These are phyloP conservation scores for Candida namnaoensis DNA, from an alignment of 805 yeast genomes.

Conservation along the genomic window DNA sequence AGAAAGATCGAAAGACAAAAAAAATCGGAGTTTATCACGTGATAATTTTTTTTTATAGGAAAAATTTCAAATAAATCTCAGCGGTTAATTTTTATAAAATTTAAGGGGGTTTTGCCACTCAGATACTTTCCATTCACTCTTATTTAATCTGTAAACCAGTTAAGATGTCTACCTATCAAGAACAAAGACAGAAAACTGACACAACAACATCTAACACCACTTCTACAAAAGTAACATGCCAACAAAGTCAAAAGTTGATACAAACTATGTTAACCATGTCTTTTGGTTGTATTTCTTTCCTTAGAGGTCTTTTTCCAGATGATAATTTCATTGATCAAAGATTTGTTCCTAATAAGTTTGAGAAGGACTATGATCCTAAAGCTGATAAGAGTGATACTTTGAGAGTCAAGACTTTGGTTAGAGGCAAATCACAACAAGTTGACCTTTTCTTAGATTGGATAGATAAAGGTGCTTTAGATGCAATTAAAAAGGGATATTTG, in stretches of 20 bases:
- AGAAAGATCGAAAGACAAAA: too few species aligned
- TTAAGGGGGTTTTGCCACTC: too few species aligned
- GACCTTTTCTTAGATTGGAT: slow-evolving; percentile 47
- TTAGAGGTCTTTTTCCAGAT: slow-evolving; percentile 51
- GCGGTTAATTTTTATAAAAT: too few species aligned
- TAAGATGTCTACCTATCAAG: too few species aligned
- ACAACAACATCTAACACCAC: neutral
- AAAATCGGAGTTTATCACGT: too few species aligned
- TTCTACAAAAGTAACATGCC: slow-evolving; percentile 20
- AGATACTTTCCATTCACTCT: too few species aligned
- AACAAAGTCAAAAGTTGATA: slow-evolving; percentile 36
- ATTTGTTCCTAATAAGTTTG: slow-evolving; percentile 29
- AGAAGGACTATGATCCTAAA: slow-evolving; percentile 13
- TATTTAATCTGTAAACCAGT: too few species aligned
- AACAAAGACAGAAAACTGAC: too few species aligned
- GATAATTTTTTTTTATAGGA: too few species aligned
- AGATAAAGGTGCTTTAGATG: slow-evolving; percentile 38
- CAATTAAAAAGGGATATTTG: slow-evolving; percentile 32
- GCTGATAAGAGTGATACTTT: slow-evolving; percentile 25
- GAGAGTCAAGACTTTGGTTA: slow-evolving; percentile 37
- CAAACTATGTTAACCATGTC: slow-evolving; percentile 42
- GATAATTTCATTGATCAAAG: slow-evolving; percentile 40
- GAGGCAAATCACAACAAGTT: slow-evolving; percentile 36
- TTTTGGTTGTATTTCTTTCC: slow-evolving; percentile 47
- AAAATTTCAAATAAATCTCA: too few species aligned